Base-by-base conservation (phyloP, 2,329 filamentous ascomycete genomes). In the Moelleriella libera region DNA sequence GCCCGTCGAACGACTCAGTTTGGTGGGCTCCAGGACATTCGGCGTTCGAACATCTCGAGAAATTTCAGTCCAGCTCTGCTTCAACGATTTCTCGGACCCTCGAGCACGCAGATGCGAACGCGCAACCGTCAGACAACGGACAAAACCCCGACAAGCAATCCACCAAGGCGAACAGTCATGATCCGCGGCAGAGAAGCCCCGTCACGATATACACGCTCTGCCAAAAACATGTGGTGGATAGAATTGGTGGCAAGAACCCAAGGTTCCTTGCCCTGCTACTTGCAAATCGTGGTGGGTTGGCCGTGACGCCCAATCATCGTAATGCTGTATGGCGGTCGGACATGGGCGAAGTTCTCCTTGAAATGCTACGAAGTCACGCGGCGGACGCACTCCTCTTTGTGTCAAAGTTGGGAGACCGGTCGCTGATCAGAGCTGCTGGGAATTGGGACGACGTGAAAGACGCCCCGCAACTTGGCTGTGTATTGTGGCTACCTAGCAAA, bases 21-120 rank as follows among this genome's bases (percentile, higher is more conserved):
- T 85, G 77, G 76, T 76, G 72, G 59, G 65, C 79, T 12, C 81
- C 80, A 0, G 65, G 62, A 7, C 66, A 63, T 40, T 52, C 69
- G 11, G 52, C 61, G 2, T 60, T 64, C 42, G 51, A 57, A n/a
- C 48, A 55, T 44, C 51, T 61, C 45, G 47, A 55, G 48, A 47
- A 31, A 44, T 39, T 7, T 46, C 49, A 42, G n/a, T 30, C n/a
- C 32, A 5, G 12, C 29, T 12, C 30, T 14, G 43, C 21, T 44
- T 6, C 29, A 32, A n/a, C 7, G 28, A 30, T 30, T 8, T 29
- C 6, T 34, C 11, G 6, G n/a, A 7, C 8, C 14, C 11, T 42
- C 43, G 3, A 44, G 5, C 9, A 29, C 5, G 9, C 21, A 8
- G 6, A 5, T 30, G 41, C 8, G 41, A n/a, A 9, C 5, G 9